Evolutionary conservation across 139 green algal species (phyloP).

Genomic region (Ettlia oleoabundans): DNA sequence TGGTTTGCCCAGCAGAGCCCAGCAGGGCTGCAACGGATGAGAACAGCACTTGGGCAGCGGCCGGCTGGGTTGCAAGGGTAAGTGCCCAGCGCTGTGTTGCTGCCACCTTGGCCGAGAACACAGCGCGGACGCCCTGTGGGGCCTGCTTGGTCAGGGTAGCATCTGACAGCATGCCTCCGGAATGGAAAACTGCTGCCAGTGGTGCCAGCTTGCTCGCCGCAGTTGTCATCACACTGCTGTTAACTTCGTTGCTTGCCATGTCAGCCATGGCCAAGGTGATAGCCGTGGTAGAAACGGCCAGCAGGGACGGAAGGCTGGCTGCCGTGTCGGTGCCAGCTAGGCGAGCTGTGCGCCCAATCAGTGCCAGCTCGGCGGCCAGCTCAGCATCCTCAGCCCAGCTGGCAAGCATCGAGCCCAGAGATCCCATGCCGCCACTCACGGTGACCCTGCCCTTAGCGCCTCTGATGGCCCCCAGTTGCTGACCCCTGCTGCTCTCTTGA

Average conservation of each 20-base stretch:
- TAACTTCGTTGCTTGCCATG: slow-evolving; percentile 13
- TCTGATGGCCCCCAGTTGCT: background rate
- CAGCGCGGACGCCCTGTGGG: slow-evolving; percentile 34
- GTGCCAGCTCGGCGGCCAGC: slow-evolving; percentile 1
- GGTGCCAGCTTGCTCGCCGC: background rate
- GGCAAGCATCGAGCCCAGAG: slow-evolving; percentile 69
- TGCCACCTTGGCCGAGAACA: slow-evolving; percentile 46
- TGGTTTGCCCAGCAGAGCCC: slow-evolving; percentile 59
- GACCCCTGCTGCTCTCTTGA: background rate
- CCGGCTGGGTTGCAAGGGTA: slow-evolving; percentile 28
- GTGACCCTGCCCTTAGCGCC: slow-evolving; percentile 25
- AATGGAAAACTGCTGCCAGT: slow-evolving; percentile 59
- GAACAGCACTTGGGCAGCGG: slow-evolving; percentile 52
- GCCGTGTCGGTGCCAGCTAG: background rate
- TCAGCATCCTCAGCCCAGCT: slow-evolving; percentile 52
- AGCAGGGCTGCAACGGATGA: slow-evolving; percentile 63
- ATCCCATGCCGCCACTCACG: slow-evolving; percentile 75
- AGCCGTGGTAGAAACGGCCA: background rate
- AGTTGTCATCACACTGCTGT: background rate
- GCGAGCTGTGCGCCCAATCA: slow-evolving; percentile 25
- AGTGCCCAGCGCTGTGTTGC: background rate
- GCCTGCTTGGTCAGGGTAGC: slow-evolving; percentile 68
- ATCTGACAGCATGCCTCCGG: slow-evolving; percentile 79
- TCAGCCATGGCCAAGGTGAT: slow-evolving; percentile 3
- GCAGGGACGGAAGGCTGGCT: background rate